Evolutionary conservation across 306 rosid species (phyloP), one percentile per base, ranked within the genome.

Genomic region (Mimosa pudica): DNA sequence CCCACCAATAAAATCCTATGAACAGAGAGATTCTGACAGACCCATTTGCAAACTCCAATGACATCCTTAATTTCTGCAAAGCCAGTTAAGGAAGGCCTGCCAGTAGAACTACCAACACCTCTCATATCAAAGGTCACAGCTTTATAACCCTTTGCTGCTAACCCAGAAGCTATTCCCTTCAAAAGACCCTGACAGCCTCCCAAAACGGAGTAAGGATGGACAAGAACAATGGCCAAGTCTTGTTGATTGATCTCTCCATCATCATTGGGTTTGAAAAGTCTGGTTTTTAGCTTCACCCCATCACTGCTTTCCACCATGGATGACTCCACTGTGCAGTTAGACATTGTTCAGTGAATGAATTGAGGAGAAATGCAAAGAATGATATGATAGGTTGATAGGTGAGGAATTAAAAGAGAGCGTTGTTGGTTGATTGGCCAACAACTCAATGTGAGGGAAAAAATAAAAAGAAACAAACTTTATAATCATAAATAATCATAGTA

Each of bases 161-260:
- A 79, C n/a, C 88, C 88, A 82, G 82, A 77, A 1, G 98, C 99
- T 1, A 95, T 90, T 16, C 99, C 99, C 85, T 81, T 87, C 76
- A 96, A 88, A 3, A 91, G 96, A 47, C 90, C 98, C 73, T 93
- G 99, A 9, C 87, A 93, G 9, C 98, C 99, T 12, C 99, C 97
- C 36, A 96, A 30, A 42, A 96, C n/a, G n/a, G 99, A 89, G 80
- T 86, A 93, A 0, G 99, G 99, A 75, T 96, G 99, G 13, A 96
- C 97, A 61, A 96, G 85, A 83, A 91, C 91, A 36, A 90, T 85
- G n/a, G 24, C 99, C 18, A 86, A 76, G 58, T 71, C 66, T 10
- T 10, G 78, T 10, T 24, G 30, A 24, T 47, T 73, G 48, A 33
- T 64, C 17, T 79, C 90, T 47, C 48, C 88, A 32, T 24, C 1